Evolutionary conservation across 768 basidiomycete genomes (phyloP).

Genomic region (Auriscalpium microsporum): DNA sequence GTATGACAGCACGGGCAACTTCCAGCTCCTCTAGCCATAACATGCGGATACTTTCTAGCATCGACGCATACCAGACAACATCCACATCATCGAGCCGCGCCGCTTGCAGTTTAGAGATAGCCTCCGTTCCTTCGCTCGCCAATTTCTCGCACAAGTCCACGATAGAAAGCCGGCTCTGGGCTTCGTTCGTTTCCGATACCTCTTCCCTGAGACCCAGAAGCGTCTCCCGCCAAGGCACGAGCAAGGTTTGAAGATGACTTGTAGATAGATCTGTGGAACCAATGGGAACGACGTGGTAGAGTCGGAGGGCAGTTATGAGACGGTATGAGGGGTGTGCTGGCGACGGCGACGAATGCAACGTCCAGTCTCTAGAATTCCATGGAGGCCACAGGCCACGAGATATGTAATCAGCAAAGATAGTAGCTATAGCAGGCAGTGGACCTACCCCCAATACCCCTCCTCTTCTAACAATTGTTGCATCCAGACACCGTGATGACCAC

Average conservation of each 20-base stretch:
- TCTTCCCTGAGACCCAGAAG: conserved; percentile 21
- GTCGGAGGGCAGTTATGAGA: conserved; percentile 59
- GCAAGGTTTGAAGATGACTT: too few species aligned
- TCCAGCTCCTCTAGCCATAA: conserved; percentile 57
- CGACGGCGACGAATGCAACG: conserved; percentile 49
- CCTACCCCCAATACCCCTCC: conserved; percentile 82
- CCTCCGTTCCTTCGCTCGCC: conserved; percentile 35
- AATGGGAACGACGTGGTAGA: conserved; percentile 41
- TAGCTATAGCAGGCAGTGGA: conserved; percentile 1
- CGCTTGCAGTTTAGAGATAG: too few species aligned
- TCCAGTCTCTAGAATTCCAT: conserved; percentile 57
- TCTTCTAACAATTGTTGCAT: conserved; percentile 47
- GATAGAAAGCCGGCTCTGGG: conserved; percentile 19
- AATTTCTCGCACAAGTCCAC: conserved; percentile 36
- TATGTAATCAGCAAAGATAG: neutral
- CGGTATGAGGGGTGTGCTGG: conserved; percentile 77
- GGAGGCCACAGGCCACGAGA: too few species aligned
- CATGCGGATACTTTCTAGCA: conserved; percentile 30
- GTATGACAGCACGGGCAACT: conserved; percentile 40
- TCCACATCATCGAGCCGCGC: conserved; percentile 19
- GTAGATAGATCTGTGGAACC: too few species aligned
- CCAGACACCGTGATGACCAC: conserved; percentile 31
- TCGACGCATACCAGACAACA: conserved; percentile 27
- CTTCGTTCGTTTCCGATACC: conserved; percentile 23
- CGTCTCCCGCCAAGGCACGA: conserved; percentile 44